Evolutionary conservation across 2,329 filamentous ascomycete species (phyloP).

Genomic region (Arthrobotrys musiformis): DNA sequence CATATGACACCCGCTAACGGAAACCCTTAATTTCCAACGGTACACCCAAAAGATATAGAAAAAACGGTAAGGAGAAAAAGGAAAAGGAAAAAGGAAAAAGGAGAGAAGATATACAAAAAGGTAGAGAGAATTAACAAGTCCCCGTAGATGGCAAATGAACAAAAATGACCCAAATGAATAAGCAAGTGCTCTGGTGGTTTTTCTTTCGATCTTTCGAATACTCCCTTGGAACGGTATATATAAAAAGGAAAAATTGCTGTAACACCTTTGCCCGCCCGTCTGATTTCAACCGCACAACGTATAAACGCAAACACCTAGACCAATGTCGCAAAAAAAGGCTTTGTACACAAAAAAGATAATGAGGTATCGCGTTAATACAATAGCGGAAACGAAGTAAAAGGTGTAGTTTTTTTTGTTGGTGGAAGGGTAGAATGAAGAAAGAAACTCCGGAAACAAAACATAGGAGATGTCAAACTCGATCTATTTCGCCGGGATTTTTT

Average conservation of each 20-base stretch:
- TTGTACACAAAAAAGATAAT: constrained; percentile 51
- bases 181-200: constrained; percentile 3
- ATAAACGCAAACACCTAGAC: constrained; percentile 45
- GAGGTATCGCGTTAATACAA: constrained; percentile 49
- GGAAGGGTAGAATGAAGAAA: constrained; percentile 20
- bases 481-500: constrained; percentile 50
- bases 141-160: constrained; percentile 56
- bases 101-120: constrained; percentile 45
- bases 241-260: constrained; percentile 9
- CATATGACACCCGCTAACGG: constrained; percentile 58
- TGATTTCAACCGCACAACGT: constrained; percentile 43
- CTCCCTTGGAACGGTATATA: constrained; percentile 39
- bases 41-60: constrained; percentile 60
- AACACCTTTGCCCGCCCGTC: constrained; percentile 43
- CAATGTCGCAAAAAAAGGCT: constrained; percentile 25
- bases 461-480: constrained; percentile 45
- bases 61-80: constrained; percentile 34
- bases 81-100: constrained; percentile 22
- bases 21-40: constrained; percentile 60
- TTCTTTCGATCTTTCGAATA: constrained; percentile 32
- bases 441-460: constrained; percentile 48
- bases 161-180: constrained; percentile 27
- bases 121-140: constrained; percentile 28
- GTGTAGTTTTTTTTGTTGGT: constrained; percentile 31
- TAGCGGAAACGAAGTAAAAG: constrained; percentile 30